Evolutionary conservation across 495 filamentous ascomycete genomes (phyloP).

Genomic region (Neurospora africana): DNA sequence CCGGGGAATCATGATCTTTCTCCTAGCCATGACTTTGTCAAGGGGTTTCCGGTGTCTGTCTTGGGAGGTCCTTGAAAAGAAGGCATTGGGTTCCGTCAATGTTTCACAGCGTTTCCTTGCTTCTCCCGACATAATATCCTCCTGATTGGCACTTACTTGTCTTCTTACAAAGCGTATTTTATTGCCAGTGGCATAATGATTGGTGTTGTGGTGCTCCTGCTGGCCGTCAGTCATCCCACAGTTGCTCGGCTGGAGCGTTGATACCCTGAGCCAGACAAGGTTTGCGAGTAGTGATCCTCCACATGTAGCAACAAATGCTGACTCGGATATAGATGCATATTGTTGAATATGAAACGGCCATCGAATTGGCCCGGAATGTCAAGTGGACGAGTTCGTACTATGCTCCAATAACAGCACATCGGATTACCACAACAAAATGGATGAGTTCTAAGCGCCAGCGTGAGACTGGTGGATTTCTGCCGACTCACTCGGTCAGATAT

Average conservation of each 20-base stretch:
- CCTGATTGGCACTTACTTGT: neutral
- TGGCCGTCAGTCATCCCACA: neutral
- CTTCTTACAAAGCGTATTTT: neutral
- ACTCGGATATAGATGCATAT: neutral
- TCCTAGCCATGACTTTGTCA: neutral
- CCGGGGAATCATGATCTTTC: neutral
- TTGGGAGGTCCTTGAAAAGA: neutral
- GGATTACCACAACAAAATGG: neutral
- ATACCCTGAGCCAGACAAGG: neutral
- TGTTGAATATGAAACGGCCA: neutral
- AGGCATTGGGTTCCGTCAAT: neutral
- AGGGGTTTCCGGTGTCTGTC: neutral
- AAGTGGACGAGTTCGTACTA: neutral
- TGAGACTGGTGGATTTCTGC: neutral
- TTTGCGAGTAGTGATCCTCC: neutral
- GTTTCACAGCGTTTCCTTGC: conserved; percentile 5
- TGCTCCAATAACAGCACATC: neutral
- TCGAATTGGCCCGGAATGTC: neutral
- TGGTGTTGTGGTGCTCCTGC: neutral
- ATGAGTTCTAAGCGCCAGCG: neutral
- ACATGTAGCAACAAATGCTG: neutral
- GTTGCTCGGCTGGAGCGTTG: neutral
- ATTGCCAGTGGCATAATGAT: neutral
- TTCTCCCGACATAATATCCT: neutral
- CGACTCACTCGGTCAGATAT: neutral